These are phyloP conservation scores for Apiospora marii DNA, from an alignment of 2,329 filamentous ascomycete species.

Conservation along the genomic window DNA sequence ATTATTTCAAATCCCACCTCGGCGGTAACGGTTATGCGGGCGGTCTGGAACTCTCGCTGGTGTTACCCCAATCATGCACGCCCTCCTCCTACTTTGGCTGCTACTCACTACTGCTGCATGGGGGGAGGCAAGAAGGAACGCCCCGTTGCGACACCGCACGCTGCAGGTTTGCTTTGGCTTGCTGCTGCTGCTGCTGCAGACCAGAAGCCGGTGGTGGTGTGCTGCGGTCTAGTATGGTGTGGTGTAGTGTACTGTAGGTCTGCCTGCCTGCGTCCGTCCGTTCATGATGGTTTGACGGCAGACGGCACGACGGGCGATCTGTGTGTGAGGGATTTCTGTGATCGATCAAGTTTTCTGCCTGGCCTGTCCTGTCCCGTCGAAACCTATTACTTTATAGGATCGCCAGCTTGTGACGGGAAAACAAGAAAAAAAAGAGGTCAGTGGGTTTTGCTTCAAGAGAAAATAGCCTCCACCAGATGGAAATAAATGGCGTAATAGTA, in stretches of 20 bases:
- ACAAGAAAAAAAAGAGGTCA: conserved; percentile 18
- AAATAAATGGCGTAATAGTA: conserved; percentile 21
- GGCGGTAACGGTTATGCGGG: conserved; percentile 10
- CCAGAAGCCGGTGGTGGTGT: neutral
- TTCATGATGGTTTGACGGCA: neutral
- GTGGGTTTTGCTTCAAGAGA: neutral
- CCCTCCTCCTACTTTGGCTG: neutral
- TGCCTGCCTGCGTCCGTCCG: neutral
- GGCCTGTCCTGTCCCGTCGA: neutral
- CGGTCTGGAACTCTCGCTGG: neutral
- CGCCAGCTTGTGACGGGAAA: neutral
- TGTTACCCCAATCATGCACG: conserved; percentile 15
- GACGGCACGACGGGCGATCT: neutral
- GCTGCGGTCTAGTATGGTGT: neutral
- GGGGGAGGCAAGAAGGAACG: neutral
- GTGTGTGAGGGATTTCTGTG: neutral
- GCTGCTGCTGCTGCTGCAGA: neutral
- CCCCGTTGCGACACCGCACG: conserved; percentile 18
- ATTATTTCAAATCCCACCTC: conserved; percentile 12
- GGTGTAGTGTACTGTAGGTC: neutral
- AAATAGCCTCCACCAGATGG: neutral
- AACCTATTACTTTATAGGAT: neutral
- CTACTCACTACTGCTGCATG: neutral
- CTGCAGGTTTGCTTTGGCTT: neutral
- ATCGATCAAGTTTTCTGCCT: neutral